These are phyloP conservation scores for Melampsora larici-populina DNA, from an alignment of 1,284 basidiomycete species.

Conservation along the genomic window DNA sequence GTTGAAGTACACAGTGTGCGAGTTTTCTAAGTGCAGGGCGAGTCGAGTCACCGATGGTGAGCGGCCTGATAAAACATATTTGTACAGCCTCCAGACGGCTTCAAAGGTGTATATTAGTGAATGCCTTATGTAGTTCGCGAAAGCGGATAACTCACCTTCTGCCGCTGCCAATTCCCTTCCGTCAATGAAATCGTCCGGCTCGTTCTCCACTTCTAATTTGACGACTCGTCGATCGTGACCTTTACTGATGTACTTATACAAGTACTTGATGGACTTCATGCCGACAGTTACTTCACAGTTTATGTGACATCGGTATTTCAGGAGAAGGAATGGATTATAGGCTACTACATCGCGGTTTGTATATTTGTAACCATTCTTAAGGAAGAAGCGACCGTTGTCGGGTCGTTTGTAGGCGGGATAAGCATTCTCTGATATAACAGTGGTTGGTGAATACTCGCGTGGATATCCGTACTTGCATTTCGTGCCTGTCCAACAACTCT, in stretches of 20 bases:
- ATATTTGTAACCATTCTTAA: not conserved
- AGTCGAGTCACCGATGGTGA: not conserved
- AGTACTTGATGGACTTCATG: too few relatives aligned
- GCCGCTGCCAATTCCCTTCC: not conserved
- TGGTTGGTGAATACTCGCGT: not conserved
- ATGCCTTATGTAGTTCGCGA: too few relatives aligned
- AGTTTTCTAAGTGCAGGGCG: not conserved
- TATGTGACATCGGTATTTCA: constrained; percentile 9
- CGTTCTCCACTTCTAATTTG: not conserved
- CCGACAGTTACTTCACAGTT: too few relatives aligned
- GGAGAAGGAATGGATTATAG: not conserved
- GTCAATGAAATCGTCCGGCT: not conserved
- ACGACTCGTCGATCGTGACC: not conserved
- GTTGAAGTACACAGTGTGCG: not conserved
- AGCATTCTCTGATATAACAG: not conserved
- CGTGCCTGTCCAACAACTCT: not conserved
- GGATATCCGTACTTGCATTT: too few relatives aligned
- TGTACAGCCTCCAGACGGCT: constrained; percentile 11
- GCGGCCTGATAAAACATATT: not conserved
- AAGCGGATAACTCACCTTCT: not conserved
- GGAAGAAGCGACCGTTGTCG: not conserved
- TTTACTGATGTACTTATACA: constrained; percentile 18
- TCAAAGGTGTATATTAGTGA: too few relatives aligned
- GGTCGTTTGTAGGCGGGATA: constrained; percentile 1
- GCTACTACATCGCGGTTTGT: constrained; percentile 5